Evolutionary conservation across 257 asterid species (phyloP).

Genomic region (Solanum microdontum): DNA sequence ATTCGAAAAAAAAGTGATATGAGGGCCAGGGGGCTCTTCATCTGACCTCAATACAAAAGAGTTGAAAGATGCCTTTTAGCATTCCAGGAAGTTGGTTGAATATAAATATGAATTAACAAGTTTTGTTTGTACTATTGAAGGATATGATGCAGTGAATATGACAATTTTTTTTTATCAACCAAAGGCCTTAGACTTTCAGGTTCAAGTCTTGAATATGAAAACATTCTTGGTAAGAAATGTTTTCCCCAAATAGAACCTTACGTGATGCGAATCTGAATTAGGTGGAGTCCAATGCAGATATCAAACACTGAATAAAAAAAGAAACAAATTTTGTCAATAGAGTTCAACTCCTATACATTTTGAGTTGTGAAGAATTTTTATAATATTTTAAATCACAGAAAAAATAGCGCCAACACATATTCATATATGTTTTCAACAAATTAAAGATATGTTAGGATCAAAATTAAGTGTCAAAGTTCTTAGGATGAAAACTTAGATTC

Average conservation of each 20-base stretch:
- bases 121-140: too few species aligned
- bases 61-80: neutral
- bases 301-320: too few species aligned
- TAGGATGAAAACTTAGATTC: too few species aligned
- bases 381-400: too few species aligned
- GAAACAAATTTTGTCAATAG: neutral
- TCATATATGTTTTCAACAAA: too few species aligned
- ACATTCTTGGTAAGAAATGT: accelerated
- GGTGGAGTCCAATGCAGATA: accelerated
- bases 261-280: neutral
- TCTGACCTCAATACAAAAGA: neutral
- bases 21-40: neutral
- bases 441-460: too few species aligned
- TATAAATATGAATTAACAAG: neutral
- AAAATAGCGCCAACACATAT: too few species aligned
- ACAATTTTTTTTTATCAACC: too few species aligned
- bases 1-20: neutral
- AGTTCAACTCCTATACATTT: neutral
- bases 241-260: accelerated
- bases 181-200: accelerated
- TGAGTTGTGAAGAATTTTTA: neutral
- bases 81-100: neutral
- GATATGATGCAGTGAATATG: neutral
- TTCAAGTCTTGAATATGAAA: too few species aligned
- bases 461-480: too few species aligned